Base-by-base conservation (phyloP, 208 protist genomes). In the Leishmania tarentolae region DNA sequence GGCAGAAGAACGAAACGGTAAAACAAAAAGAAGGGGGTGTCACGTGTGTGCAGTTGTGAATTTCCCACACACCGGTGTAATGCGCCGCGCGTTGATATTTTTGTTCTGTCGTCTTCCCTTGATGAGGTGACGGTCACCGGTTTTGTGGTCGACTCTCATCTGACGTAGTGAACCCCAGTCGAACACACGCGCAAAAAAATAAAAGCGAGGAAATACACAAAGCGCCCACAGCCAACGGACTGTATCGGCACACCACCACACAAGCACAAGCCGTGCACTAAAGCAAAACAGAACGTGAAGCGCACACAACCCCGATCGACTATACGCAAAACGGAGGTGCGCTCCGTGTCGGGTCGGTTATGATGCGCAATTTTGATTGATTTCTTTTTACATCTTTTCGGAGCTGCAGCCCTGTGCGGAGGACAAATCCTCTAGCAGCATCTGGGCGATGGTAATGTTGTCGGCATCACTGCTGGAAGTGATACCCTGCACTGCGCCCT, bases 381-480 rank as follows among this genome's bases (percentile, higher is more conserved):
- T 17, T 13, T 61, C 47, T 47, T 68, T 63, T 37, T 46, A 83
- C 69, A 81, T 70, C 56, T 76, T 47, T 7, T 19, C 37, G 0
- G 72, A 47, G n/a, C 77, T 78, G 44, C 76, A 47, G 53, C 80
- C 72, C 56, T 74, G 68, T 68, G 76, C 24, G 52, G 78, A n/a
- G 44, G 82, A 63, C 21, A 95, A 47, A 74, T 95, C 91, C 46
- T 88, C 81, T 4, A 92, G 68, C 73, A 92, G 59, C 47, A 95
- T 82, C 72, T 88, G 81, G 40, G 89, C 82, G 35, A 95, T 76
- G 6, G 72, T 57, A 17, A 92, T 72, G 61, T 88, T 88, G 35
- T 90, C 83, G 35, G 75, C 81, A 28, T 78, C 65, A 24, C 74
- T 50, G 53, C 57, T 42, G 68, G 61, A 24, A 65, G 53, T 53